Evolutionary conservation across 371 early-diverging fungal genomes (phyloP), one percentile per base, ranked within the genome.

Genomic region (Syncephalastrum contaminatum): DNA sequence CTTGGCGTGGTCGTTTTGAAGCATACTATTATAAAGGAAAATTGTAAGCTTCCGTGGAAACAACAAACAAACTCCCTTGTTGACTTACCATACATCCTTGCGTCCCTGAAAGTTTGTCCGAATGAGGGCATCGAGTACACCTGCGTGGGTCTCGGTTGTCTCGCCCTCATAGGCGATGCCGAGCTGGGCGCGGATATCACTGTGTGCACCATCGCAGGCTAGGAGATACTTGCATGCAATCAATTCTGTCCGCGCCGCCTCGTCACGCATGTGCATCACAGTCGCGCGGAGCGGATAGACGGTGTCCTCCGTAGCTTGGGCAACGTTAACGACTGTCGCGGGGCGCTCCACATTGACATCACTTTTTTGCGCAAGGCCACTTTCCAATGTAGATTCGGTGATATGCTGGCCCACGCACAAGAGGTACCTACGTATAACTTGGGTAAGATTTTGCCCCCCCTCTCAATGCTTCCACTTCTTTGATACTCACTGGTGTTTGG

Each of bases 351-450:
- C 77, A 21, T 71, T 63, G 21, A 77, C 62, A 57, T 72, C 70
- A 10, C 36, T 30, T 42, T 56, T 41, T 10, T 61, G 41, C 0
- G 75, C 57, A 4, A 75, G 49, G 24, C 51, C 51, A 20, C 63
- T 65, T 49, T 75, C 72, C 13, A 75, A 63, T 36, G 59, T 69
- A 0, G 68, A 62, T 57, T 75, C 75, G 4, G 75, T 75, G 45
- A 75, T 77, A 40, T 77, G 77, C 24, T 77, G 77, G 18, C 73
- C 77, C 16, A 77, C 77, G 57, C 77, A 73, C 0, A 73, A 43
- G 10, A 77, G 56, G 42, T 71, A 73, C 51, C 74, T 74, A 46
- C 22, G 3, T 13, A 22, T 5, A 42, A 15, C n/a, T 2, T 24
- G 10, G 16, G 40, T 40, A 21, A 36, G 25, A 25, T 7, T 25